A percentile compares a stretch with the other conserved stretches of the same genome.
Evolutionary conservation across 2,329 filamentous ascomycete genomes (phyloP).

Genomic region (Zopfia rhizophila): DNA sequence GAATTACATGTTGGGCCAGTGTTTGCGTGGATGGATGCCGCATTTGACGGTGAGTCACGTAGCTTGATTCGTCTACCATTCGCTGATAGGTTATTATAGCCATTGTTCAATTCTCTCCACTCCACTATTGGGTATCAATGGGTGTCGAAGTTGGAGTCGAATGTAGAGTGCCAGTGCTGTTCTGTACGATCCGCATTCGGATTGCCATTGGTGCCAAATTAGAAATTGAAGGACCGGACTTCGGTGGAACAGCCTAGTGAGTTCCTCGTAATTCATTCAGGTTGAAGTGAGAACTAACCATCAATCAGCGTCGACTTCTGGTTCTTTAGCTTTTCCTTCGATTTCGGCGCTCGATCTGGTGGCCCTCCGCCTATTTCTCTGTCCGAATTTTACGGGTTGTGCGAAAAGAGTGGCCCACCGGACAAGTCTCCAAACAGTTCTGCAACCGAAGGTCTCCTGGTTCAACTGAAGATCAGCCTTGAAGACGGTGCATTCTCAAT

Average conservation of each 20-base stretch:
- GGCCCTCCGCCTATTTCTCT: background rate
- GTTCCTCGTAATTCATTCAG: no score
- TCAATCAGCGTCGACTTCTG: background rate
- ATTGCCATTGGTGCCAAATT: background rate
- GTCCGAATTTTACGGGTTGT: slow-evolving; percentile 1
- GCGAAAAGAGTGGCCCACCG: slow-evolving; percentile 6
- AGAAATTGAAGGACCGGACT: background rate
- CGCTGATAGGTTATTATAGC: no score
- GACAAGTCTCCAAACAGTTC: background rate
- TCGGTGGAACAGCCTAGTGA: slow-evolving; percentile 1
- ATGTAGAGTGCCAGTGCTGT: background rate
- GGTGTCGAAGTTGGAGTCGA: background rate
- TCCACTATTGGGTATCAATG: background rate
- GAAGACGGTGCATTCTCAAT: slow-evolving; percentile 4
- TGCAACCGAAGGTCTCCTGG: background rate
- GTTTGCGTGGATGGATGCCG: background rate
- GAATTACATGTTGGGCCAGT: background rate
- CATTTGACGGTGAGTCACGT: no score
- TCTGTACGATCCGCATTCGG: background rate
- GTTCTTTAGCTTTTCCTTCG: slow-evolving; percentile 3
- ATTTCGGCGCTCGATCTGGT: background rate
- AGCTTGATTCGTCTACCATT: no score
- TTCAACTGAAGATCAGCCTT: slow-evolving; percentile 3
- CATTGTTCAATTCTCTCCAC: background rate
- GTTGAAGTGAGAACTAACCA: background rate